phyloP scores from a whole-genome alignment of 495 filamentous ascomycete genomes.

The Penicillium dipodomyicola region DNA sequence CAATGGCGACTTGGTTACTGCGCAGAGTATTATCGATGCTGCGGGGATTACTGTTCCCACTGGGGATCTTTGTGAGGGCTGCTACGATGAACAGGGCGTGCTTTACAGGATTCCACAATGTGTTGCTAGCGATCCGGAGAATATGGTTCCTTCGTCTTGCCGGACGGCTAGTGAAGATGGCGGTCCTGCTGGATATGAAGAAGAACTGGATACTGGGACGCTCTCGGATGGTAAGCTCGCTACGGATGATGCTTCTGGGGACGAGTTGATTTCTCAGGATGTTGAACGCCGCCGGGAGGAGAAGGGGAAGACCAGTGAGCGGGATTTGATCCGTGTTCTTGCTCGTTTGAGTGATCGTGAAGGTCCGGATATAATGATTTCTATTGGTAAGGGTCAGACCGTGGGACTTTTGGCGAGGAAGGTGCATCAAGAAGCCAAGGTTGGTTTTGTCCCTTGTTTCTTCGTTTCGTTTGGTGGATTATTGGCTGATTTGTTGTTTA shows the following conservation, averaged over 20 bases:
- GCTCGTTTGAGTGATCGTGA: constrained; percentile 69
- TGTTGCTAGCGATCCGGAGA: constrained; percentile 71
- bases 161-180: constrained; percentile 19
- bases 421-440: constrained; percentile 62
- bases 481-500: constrained; percentile 13
- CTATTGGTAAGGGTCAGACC: constrained; percentile 57
- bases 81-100: constrained; percentile 74
- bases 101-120: constrained; percentile 75
- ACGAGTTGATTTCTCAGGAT: constrained; percentile 51
- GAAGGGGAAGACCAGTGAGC: constrained; percentile 55
- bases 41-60: constrained; percentile 77
- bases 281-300: constrained; percentile 62
- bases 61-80: constrained; percentile 66
- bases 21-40: constrained; percentile 74
- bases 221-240: constrained; percentile 47
- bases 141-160: constrained; percentile 50
- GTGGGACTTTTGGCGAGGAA: constrained; percentile 61
- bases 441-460: constrained; percentile 40
- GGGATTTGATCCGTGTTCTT: constrained; percentile 55
- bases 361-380: constrained; percentile 61
- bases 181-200: constrained; percentile 35
- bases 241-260: constrained; percentile 45
- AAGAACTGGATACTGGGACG: constrained; percentile 38
- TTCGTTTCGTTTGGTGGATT: constrained; percentile 3
- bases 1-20: constrained; percentile 59